Percentiles rank a stretch among this genome's conserved stretches.
Conservation (phyloP, 306 rosid species). For the Pueraria montana region DNA sequence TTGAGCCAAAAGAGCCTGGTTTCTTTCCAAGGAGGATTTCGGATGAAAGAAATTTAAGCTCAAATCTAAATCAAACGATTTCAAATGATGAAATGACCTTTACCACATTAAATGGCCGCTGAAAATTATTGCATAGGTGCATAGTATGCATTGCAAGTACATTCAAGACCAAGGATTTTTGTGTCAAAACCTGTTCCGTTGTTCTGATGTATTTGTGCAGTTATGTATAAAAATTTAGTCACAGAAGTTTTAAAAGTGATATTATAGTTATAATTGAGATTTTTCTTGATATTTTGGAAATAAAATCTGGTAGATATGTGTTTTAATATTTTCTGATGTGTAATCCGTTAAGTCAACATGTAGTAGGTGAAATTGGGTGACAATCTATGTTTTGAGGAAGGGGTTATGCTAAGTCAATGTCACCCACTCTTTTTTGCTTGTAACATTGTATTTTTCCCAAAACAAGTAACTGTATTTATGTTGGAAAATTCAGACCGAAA, state of each 20-base stretch:
- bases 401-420: background rate
- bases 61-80: background rate
- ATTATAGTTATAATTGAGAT: background rate
- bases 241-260: background rate
- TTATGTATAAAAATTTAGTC: background rate
- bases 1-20: slow-evolving; percentile 62
- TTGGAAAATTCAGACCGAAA: background rate
- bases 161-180: background rate
- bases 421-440: background rate
- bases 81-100: background rate
- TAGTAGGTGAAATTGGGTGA: background rate
- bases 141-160: background rate
- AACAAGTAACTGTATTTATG: background rate
- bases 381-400: background rate
- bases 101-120: background rate
- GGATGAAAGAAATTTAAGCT: background rate
- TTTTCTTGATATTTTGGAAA: no score
- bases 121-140: background rate
- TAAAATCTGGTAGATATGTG: no score
- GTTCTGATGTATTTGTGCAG: background rate
- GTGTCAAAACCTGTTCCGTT: background rate
- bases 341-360: no score
- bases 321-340: no score
- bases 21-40: slow-evolving; percentile 33
- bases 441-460: background rate